Evolutionary conservation across 2,329 filamentous ascomycete genomes (phyloP).

Genomic region (Clonostachys rosea): DNA sequence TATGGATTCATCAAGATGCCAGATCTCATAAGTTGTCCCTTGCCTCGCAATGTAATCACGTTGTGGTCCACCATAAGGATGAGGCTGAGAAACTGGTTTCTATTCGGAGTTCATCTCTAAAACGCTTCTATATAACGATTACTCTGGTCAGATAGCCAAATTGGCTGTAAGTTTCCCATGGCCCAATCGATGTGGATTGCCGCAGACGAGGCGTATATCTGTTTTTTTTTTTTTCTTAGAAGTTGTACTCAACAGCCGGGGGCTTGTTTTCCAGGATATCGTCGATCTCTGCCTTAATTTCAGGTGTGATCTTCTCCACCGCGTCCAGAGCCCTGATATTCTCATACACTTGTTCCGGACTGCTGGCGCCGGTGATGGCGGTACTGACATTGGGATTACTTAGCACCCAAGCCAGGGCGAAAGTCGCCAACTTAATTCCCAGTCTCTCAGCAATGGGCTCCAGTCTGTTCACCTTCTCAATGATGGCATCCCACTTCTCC

Average conservation of each 20-base stretch:
- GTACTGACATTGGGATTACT: slow-evolving; percentile 51
- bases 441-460: slow-evolving; percentile 61
- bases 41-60: too few species aligned
- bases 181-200: too few species aligned
- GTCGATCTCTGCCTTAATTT: slow-evolving; percentile 57
- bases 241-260: slow-evolving; percentile 28
- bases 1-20: too few species aligned
- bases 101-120: too few species aligned
- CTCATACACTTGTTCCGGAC: slow-evolving; percentile 54
- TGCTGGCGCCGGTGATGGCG: slow-evolving; percentile 57
- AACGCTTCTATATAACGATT: too few species aligned
- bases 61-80: too few species aligned
- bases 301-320: slow-evolving; percentile 51
- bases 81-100: too few species aligned
- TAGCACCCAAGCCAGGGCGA: too few species aligned
- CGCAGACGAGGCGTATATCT: too few species aligned
- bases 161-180: too few species aligned
- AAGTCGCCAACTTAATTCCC: slow-evolving; percentile 40
- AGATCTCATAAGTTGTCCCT: too few species aligned
- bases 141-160: too few species aligned
- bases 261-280: slow-evolving; percentile 55
- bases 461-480: slow-evolving; percentile 56
- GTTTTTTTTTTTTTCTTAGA: slow-evolving; percentile 6
- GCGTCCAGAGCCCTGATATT: slow-evolving; percentile 48
- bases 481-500: slow-evolving; percentile 47